Percentiles rank a stretch among this genome's conserved stretches.
These are phyloP conservation scores for Diplodia seriata DNA, from an alignment of 2,329 filamentous ascomycete genomes.

Conservation along the genomic window DNA sequence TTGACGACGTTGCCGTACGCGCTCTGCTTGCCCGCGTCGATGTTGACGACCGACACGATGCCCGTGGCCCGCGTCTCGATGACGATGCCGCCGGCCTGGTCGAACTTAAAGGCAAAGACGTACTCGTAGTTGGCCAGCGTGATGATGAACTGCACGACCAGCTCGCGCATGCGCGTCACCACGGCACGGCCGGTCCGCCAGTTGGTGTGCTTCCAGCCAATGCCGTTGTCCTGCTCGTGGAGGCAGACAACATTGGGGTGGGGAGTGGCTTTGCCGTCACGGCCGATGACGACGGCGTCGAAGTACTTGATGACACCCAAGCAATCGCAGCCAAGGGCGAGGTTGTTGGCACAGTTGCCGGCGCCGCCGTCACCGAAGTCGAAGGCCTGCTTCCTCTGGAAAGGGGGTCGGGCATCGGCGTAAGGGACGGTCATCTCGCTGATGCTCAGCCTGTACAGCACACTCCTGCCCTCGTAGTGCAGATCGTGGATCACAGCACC, in stretches of 20 bases:
- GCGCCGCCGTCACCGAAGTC: slow-evolving; percentile 74
- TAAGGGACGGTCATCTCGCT: slow-evolving; percentile 65
- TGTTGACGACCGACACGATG: slow-evolving; percentile 67
- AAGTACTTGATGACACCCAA: slow-evolving; percentile 73
- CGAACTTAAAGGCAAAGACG: slow-evolving; percentile 69
- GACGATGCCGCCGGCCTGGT: slow-evolving; percentile 67
- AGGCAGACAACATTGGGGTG: slow-evolving; percentile 70
- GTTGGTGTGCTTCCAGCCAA: slow-evolving; percentile 75
- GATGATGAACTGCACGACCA: slow-evolving; percentile 72
- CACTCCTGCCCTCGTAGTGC: slow-evolving; percentile 68
- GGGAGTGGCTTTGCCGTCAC: slow-evolving; percentile 61
- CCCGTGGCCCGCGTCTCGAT: slow-evolving; percentile 71
- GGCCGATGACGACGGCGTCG: slow-evolving; percentile 61
- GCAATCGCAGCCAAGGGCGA: slow-evolving; percentile 72
- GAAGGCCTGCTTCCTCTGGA: slow-evolving; percentile 74
- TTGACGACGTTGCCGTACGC: slow-evolving; percentile 68
- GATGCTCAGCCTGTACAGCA: slow-evolving; percentile 71
- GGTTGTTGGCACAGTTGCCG: slow-evolving; percentile 71
- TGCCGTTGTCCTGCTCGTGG: slow-evolving; percentile 73
- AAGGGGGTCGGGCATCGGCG: slow-evolving; percentile 59
- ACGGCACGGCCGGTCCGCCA: slow-evolving; percentile 68
- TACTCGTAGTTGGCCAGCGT: slow-evolving; percentile 77
- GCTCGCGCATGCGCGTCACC: slow-evolving; percentile 66
- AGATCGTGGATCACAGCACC: slow-evolving; percentile 75
- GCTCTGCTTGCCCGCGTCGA: slow-evolving; percentile 62